phyloP scores from a whole-genome alignment of 2,329 filamentous ascomycete species.

The Pestalotiopsis sp. region DNA sequence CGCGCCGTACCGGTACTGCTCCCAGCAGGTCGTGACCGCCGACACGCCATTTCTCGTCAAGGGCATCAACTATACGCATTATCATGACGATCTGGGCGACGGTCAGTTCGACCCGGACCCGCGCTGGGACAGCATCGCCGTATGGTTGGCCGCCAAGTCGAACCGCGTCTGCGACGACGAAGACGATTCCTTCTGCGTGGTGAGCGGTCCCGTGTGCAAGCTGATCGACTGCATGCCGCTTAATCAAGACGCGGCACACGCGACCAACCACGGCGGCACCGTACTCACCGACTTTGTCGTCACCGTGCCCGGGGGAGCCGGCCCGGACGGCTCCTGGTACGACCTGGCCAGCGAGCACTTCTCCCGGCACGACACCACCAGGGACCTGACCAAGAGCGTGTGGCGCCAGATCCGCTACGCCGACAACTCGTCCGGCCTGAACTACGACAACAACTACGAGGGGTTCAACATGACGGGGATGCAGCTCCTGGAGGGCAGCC shows the following conservation, averaged over 20 bases:
- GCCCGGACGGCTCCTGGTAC: slow-evolving; percentile 10
- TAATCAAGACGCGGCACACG: background rate
- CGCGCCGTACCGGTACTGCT: slow-evolving; percentile 8
- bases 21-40: background rate
- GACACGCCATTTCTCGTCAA: slow-evolving; percentile 11
- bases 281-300: slow-evolving; percentile 1
- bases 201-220: slow-evolving; percentile 13
- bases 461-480: slow-evolving; percentile 14
- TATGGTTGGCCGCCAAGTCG: background rate
- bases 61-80: slow-evolving; percentile 14
- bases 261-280: slow-evolving; percentile 9
- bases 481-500: background rate
- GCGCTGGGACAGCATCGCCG: slow-evolving; percentile 8
- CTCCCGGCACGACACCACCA: slow-evolving; percentile 7
- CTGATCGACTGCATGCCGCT: slow-evolving; percentile 14
- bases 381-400: slow-evolving; percentile 5
- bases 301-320: slow-evolving; percentile 8
- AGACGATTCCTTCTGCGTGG: slow-evolving; percentile 2
- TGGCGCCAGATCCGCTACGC: slow-evolving; percentile 4
- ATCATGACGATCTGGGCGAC: slow-evolving; percentile 13
- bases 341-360: slow-evolving; percentile 11
- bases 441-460: slow-evolving; percentile 11
- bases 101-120: slow-evolving; percentile 8
- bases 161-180: slow-evolving; percentile 5
- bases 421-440: slow-evolving; percentile 5